These are phyloP conservation scores for Sphagnum contortum DNA, from an alignment of 225 moss, liverwort and hornwort species.

Conservation along the genomic window DNA sequence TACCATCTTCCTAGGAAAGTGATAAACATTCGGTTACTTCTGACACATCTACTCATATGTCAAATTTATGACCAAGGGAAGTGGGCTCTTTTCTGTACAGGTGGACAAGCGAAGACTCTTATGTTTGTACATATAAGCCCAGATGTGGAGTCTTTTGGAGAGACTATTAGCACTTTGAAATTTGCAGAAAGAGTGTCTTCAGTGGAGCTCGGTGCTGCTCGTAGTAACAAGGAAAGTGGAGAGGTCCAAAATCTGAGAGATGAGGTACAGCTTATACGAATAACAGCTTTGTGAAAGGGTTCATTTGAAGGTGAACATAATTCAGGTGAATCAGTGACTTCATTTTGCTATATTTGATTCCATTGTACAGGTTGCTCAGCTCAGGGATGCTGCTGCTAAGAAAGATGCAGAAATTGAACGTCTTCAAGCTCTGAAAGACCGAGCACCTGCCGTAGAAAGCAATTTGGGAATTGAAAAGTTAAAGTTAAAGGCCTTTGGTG, in stretches of 20 bases:
- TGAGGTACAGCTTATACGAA: slow-evolving; percentile 24
- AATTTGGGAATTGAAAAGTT: slow-evolving; percentile 25
- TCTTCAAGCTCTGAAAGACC: slow-evolving; percentile 28
- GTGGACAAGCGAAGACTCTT: slow-evolving; percentile 87
- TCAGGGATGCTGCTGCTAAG: slow-evolving; percentile 31
- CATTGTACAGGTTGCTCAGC: slow-evolving; percentile 30
- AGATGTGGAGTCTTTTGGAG: slow-evolving; percentile 77
- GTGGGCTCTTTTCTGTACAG: slow-evolving; percentile 7
- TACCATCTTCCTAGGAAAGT: too few relatives aligned
- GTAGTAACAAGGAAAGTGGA: slow-evolving; percentile 82
- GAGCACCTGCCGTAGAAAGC: slow-evolving; percentile 26
- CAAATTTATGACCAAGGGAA: too few relatives aligned
- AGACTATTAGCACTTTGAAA: slow-evolving; percentile 84
- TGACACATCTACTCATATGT: too few relatives aligned
- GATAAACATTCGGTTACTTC: too few relatives aligned
- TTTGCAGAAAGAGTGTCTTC: slow-evolving; percentile 92
- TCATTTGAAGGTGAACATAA: too few relatives aligned
- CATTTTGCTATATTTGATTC: too few relatives aligned
- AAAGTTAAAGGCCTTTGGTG: slow-evolving; percentile 25
- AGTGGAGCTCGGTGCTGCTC: slow-evolving; percentile 84
- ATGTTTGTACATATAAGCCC: slow-evolving; percentile 94
- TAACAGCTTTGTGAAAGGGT: too few relatives aligned
- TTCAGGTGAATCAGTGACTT: too few relatives aligned
- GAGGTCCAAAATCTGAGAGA: slow-evolving; percentile 86
- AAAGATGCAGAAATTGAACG: slow-evolving; percentile 49